These are phyloP conservation scores for Schoenoplectus tabernaemontani DNA, from an alignment of 202 grass and related monocot genomes.

Conservation along the genomic window DNA sequence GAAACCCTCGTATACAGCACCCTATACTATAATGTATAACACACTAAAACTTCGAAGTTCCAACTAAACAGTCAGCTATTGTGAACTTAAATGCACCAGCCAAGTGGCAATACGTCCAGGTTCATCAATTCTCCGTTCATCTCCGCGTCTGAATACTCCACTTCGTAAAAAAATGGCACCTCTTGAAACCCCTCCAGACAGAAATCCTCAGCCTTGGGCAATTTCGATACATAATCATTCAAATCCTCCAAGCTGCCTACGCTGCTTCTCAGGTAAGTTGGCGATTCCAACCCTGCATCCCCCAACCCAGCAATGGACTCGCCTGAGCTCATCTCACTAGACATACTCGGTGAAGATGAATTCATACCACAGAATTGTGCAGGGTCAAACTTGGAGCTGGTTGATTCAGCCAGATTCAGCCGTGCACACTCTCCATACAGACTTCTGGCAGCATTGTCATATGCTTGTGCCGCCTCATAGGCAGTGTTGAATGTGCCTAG, in stretches of 20 bases:
- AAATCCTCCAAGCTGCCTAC: conserved; percentile 28
- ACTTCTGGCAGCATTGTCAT: conserved; percentile 49
- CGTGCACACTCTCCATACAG: conserved; percentile 76
- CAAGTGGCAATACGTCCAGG: background rate
- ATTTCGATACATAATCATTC: conserved; percentile 49
- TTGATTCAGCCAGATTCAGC: conserved; percentile 38
- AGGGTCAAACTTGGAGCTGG: background rate
- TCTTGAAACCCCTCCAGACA: conserved; percentile 71
- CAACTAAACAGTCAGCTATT: background rate
- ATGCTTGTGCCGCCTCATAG: conserved; percentile 59
- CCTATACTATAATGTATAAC: background rate
- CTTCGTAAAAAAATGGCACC: conserved; percentile 52
- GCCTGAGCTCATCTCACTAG: background rate
- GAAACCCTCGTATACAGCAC: background rate
- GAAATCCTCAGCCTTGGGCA: conserved; percentile 94
- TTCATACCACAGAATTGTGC: background rate
- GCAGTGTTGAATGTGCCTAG: conserved; percentile 73
- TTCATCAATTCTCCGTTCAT: conserved; percentile 21
- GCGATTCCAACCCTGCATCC: background rate
- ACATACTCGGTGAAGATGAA: conserved; percentile 5
- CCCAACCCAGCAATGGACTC: conserved; percentile 7
- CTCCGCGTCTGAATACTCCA: background rate
- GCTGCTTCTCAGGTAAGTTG: background rate
- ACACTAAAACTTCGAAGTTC: background rate
- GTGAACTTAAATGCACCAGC: conserved; percentile 18